Evolutionary conservation across 202 grass and related monocot genomes (phyloP), one percentile per base, ranked within the genome.

Genomic region (Brachypodium distachyon): DNA sequence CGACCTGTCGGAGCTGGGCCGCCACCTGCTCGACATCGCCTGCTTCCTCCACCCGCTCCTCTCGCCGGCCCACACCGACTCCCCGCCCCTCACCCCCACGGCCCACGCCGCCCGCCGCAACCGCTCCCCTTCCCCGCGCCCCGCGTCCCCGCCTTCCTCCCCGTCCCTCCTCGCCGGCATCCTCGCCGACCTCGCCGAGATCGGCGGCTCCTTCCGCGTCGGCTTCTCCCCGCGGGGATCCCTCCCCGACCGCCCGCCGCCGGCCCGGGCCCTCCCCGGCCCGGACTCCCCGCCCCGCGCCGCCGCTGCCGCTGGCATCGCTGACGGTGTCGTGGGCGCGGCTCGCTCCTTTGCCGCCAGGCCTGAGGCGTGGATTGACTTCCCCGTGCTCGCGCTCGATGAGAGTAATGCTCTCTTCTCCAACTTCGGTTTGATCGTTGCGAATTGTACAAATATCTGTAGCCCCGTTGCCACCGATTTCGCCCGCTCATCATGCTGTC

Each of bases 21-120:
- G 96, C 5, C 96, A 96, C 70, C 87, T 99, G 43, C 66, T 99
- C 13, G 96, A 93, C 71, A 89, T 99, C 82, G 96, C 96, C 33
- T 99, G 96, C 87, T 95, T 99, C 83, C 79, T 98, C 36, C 87
- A 91, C 84, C 96, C 96, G 25, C 79, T 98, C 1, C 83, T 95
- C 31, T 53, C 62, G 57, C 85, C 92, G 47, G 73, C 85, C 3
- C 84, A 92, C 85, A 81, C 83, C 54, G 91, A 98, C 70, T 98
- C 96, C 12, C 91, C 96, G 46, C 96, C 96, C 6, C 62, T 87
- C 1, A 95, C 96, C 5, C 96, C 91, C 6, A 82, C 87, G 12
- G 9, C 9, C 2, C 60, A 3, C 16, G 26, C 48, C 44, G 3
- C 46, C 47, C 26, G 10, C 6, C 26, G 37, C 9, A n/a, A 69